phyloP scores from a whole-genome alignment of 2,329 filamentous ascomycete genomes.

The Diplocarpon rosae region DNA sequence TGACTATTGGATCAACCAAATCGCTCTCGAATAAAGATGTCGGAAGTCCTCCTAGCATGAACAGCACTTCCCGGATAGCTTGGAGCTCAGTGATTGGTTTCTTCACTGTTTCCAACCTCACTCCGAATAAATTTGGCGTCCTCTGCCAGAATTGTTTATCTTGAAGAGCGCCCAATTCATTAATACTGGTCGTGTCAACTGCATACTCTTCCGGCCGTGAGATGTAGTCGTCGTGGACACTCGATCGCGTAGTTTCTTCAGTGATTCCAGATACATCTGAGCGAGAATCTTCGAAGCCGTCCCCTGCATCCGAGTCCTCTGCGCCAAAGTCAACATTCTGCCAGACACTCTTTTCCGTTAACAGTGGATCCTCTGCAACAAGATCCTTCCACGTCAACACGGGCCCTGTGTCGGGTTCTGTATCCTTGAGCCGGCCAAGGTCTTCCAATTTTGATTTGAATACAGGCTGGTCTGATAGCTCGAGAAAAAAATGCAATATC shows the following conservation, averaged over 20 bases:
- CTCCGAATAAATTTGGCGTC: conserved; percentile 16
- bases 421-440: conserved; percentile 42
- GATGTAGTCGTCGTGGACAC: conserved; percentile 20
- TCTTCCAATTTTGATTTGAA: conserved; percentile 55
- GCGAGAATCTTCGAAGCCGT: conserved; percentile 27
- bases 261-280: conserved; percentile 29
- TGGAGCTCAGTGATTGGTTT: conserved; percentile 47
- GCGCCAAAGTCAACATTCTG: conserved; percentile 53
- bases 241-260: conserved; percentile 25
- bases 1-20: conserved; percentile 29
- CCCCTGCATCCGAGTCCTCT: conserved; percentile 46
- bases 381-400: conserved; percentile 70
- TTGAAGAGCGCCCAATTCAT: conserved; percentile 30
- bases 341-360: conserved; percentile 58
- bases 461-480: conserved; percentile 71
- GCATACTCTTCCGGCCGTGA: conserved; percentile 26
- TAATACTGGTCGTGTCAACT: conserved; percentile 23
- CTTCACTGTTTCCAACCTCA: conserved; percentile 22
- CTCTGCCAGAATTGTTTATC: conserved; percentile 39
- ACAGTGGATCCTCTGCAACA: conserved; percentile 63
- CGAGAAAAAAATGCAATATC: conserved; percentile 63
- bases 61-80: conserved; percentile 64
- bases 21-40: conserved; percentile 54
- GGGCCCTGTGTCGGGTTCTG: conserved; percentile 34
- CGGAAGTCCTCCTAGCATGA: conserved; percentile 72